These are phyloP conservation scores for Rubia balearica DNA, from an alignment of 305 asterid species.

Conservation along the genomic window DNA sequence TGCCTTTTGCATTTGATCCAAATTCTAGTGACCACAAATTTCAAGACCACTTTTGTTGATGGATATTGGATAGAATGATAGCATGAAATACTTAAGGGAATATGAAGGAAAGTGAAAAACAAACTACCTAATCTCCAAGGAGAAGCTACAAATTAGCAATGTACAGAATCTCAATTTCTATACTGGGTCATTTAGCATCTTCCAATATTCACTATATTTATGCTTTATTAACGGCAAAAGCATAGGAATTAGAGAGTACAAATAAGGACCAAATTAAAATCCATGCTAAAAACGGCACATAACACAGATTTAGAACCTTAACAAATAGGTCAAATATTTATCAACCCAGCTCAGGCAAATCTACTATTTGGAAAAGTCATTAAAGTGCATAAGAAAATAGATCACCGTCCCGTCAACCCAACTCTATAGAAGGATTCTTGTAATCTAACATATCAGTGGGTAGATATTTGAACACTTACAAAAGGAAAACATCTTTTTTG, in stretches of 20 bases:
- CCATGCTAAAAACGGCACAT: not conserved
- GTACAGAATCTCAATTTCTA: not conserved
- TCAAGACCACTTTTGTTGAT: not conserved
- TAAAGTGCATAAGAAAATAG: not conserved
- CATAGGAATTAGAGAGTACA: not conserved
- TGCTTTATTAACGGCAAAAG: not conserved
- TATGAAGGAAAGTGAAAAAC: not conserved
- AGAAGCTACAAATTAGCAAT: not conserved
- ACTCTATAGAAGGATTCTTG: not conserved
- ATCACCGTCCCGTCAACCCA: not conserved
- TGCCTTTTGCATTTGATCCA: not conserved
- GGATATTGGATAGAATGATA: not conserved
- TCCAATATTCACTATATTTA: not conserved
- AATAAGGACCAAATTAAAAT: not conserved
- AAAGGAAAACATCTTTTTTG: slow-evolving; percentile 69
- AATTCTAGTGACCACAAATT: not conserved
- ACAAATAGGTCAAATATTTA: not conserved
- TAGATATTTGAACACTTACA: slow-evolving; percentile 40
- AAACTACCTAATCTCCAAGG: not conserved
- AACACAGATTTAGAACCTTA: not conserved
- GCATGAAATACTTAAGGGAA: not conserved
- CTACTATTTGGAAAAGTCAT: not conserved
- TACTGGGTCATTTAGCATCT: not conserved
- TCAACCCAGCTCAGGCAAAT: not conserved
- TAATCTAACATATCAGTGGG: not conserved